Percentiles rank a stretch among this genome's conserved stretches.
Evolutionary conservation across 352 stramenopile genomes (phyloP).

Genomic region (Pythium rhizo-oryzae): DNA sequence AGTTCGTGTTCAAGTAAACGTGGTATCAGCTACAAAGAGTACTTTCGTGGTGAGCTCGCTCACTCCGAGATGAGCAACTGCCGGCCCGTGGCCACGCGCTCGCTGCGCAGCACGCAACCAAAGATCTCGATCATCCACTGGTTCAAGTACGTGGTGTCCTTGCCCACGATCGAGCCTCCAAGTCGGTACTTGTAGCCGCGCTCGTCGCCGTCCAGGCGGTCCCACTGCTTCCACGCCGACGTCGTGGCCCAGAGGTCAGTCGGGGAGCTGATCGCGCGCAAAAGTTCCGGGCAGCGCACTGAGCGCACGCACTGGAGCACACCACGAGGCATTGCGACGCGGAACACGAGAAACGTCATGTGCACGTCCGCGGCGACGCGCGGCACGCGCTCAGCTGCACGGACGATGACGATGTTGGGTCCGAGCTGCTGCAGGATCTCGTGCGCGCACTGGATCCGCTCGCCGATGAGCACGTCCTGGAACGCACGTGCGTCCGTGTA

Average conservation of each 20-base stretch:
- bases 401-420: slow-evolving; percentile 2
- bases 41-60: background rate
- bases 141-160: no score
- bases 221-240: slow-evolving; percentile 5
- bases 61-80: background rate
- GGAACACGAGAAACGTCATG: background rate
- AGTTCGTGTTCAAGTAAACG: background rate
- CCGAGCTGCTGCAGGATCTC: background rate
- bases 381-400: background rate
- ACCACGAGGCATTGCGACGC: background rate
- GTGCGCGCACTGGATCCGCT: background rate
- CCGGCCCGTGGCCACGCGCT: background rate
- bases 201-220: background rate
- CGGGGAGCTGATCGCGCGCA: background rate
- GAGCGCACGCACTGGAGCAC: background rate
- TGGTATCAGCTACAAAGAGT: no score
- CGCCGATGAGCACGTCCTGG: background rate
- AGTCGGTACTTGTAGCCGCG: background rate
- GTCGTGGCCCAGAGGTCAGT: background rate
- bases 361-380: background rate
- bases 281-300: background rate
- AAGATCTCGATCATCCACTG: no score
- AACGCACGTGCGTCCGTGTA: background rate
- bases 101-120: no score
- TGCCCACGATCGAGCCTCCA: background rate